Conservation (phyloP, 2,329 filamentous ascomycete species). For the Penicillium hordei region DNA sequence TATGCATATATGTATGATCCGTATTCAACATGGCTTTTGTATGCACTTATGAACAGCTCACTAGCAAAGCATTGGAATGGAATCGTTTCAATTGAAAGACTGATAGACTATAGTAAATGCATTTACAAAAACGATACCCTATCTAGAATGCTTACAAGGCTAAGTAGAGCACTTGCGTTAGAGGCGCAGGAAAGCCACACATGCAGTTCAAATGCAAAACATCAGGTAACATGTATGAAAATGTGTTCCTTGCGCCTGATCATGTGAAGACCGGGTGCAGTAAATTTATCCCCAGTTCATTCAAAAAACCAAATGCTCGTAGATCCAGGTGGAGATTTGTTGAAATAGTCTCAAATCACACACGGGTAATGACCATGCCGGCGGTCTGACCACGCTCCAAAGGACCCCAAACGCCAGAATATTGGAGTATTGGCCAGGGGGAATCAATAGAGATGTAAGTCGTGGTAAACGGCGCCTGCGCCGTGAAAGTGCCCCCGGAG, state of each 20-base stretch:
- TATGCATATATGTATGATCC: neutral
- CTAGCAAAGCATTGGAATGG: neutral
- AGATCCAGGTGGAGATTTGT: neutral
- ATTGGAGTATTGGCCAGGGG: neutral
- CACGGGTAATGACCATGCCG: neutral
- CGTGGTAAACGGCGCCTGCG: slow-evolving; percentile 21
- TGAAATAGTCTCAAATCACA: neutral
- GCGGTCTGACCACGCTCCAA: neutral
- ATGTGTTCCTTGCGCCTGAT: slow-evolving; percentile 1
- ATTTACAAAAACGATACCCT: neutral
- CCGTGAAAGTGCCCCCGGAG: slow-evolving; percentile 10
- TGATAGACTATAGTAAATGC: neutral
- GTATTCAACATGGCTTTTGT: slow-evolving; percentile 10
- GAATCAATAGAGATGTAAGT: neutral
- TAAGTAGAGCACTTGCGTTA: neutral
- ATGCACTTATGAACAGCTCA: neutral
- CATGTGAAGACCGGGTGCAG: neutral
- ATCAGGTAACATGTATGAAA: neutral
- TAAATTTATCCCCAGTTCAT: neutral
- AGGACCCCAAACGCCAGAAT: neutral
- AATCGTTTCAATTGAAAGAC: neutral
- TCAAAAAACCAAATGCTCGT: neutral
- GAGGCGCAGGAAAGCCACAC: neutral
- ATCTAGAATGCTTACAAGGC: neutral
- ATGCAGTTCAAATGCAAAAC: neutral